Evolutionary conservation across 2,329 filamentous ascomycete genomes (phyloP), one percentile per base, ranked within the genome.

Genomic region (Diaporthe vexans): DNA sequence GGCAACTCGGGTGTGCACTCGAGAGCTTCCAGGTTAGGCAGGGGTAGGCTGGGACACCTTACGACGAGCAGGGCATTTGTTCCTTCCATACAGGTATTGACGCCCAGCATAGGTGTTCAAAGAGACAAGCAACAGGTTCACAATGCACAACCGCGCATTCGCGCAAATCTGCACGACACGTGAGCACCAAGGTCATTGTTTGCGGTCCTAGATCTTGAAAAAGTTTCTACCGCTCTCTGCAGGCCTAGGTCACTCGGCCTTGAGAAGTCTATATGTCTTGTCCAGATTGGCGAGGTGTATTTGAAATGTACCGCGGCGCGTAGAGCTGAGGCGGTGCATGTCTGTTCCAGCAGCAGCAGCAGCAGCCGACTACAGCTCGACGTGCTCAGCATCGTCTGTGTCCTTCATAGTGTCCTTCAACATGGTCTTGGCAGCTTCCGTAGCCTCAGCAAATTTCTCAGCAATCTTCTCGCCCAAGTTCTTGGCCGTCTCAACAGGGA

Each of bases 361-460:
- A 9, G 46, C 29, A 15, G 35, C 57, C 19, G 21, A 77, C 81
- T 84, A 92, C 78, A 92, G 86, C 83, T 92, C 90, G 79, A 90
- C 89, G 83, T 91, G 90, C 79, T 88, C 89, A 74, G 79, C 79
- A 76, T 89, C 88, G 78, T 91, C 89, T 52, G 86, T 87, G 77
- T 91, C 89, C 70, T 85, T 84, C 63, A 68, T 89, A 54, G 86
- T 87, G 77, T 72, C 69, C 46, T 52, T 72, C 74, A 90, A 74
- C 33, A 88, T 81, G 11, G 86, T 88, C 81, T 88, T 89, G 74
- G 85, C 85, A 10, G 85, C 87, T 72, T 89, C 87, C 57, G 88
- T 86, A n/a, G 85, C 88, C 70, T 86, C 87, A 63, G 80, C 80
- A 26, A 85, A 83, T 69, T 81, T 85, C 76, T 83, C 84, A n/a